phyloP scores from a whole-genome alignment of 2,329 filamentous ascomycete genomes.

The Parastagonospora avenae region DNA sequence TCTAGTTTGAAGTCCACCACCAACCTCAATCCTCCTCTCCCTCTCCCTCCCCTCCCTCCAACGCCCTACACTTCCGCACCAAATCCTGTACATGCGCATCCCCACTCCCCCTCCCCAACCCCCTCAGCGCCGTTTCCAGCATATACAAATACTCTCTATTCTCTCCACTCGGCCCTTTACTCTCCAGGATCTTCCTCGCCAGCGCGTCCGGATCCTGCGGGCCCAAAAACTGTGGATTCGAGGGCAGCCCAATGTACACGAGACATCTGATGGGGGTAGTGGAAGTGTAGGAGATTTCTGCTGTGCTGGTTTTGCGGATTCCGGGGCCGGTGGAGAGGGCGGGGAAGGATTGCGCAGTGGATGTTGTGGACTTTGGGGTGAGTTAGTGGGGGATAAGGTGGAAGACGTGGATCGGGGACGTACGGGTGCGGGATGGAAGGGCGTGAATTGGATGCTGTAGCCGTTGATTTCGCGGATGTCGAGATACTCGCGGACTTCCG shows the following conservation, averaged over 20 bases:
- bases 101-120: conserved; percentile 74
- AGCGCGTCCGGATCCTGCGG: conserved; percentile 78
- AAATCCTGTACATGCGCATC: conserved; percentile 88
- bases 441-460: conserved; percentile 89
- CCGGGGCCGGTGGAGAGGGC: conserved; percentile 24
- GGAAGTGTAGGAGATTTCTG: not conserved
- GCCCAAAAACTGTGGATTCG: conserved; percentile 90
- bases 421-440: conserved; percentile 69
- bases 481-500: conserved; percentile 85
- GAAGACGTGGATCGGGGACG: no score
- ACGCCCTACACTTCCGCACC: conserved; percentile 69
- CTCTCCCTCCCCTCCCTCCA: conserved; percentile 53
- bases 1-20: not conserved
- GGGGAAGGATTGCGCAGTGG: conserved; percentile 35
- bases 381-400: no score
- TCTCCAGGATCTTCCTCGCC: conserved; percentile 78
- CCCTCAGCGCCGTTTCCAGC: conserved; percentile 75
- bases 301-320: conserved; percentile 42
- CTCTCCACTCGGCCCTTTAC: conserved; percentile 81
- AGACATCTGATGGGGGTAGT: conserved; percentile 56
- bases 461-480: conserved; percentile 98
- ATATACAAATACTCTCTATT: conserved; percentile 89
- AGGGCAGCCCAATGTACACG: conserved; percentile 92
- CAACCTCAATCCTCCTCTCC: conserved; percentile 21
- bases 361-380: conserved; percentile 3